A percentile compares a stretch with the other conserved stretches of the same genome.
phyloP scores from a whole-genome alignment of 805 yeast species.

The Zygoascus biomembranicola region DNA sequence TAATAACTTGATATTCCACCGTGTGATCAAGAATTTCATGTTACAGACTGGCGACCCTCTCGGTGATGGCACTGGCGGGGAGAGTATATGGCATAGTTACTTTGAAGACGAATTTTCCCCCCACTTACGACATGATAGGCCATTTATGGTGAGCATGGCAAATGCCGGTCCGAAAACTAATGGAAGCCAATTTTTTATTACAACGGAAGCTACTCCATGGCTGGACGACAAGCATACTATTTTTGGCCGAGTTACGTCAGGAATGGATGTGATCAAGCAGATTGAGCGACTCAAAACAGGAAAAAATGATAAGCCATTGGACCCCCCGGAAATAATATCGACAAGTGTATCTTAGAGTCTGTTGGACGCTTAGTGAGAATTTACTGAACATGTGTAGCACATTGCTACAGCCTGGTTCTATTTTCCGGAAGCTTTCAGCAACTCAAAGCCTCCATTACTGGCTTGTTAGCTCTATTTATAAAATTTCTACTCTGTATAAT shows the following conservation, averaged over 20 bases:
- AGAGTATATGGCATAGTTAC: slow-evolving; percentile 28
- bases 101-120: slow-evolving; percentile 44
- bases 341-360: slow-evolving; percentile 10
- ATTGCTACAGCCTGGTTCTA: too few relatives aligned
- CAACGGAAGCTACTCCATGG: slow-evolving; percentile 47
- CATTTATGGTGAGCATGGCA: slow-evolving; percentile 53
- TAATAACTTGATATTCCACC: slow-evolving; percentile 31
- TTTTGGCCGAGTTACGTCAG: slow-evolving; percentile 44
- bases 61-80: slow-evolving; percentile 36
- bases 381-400: too few relatives aligned
- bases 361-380: too few relatives aligned
- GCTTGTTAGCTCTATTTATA: too few relatives aligned
- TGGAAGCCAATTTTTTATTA: slow-evolving; percentile 54
- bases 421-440: too few relatives aligned
- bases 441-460: too few relatives aligned
- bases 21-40: slow-evolving; percentile 46
- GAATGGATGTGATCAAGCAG: slow-evolving; percentile 41
- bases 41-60: slow-evolving; percentile 54
- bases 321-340: slow-evolving; percentile 26
- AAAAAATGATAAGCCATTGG: slow-evolving; percentile 38
- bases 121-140: slow-evolving; percentile 40
- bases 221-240: slow-evolving; percentile 52
- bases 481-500: too few relatives aligned
- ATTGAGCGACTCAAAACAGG: slow-evolving; percentile 42
- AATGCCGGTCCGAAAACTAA: slow-evolving; percentile 52